Evolutionary conservation across 2,329 filamentous ascomycete genomes (phyloP), one percentile per base, ranked within the genome.

Genomic region (Cercospora sp.): DNA sequence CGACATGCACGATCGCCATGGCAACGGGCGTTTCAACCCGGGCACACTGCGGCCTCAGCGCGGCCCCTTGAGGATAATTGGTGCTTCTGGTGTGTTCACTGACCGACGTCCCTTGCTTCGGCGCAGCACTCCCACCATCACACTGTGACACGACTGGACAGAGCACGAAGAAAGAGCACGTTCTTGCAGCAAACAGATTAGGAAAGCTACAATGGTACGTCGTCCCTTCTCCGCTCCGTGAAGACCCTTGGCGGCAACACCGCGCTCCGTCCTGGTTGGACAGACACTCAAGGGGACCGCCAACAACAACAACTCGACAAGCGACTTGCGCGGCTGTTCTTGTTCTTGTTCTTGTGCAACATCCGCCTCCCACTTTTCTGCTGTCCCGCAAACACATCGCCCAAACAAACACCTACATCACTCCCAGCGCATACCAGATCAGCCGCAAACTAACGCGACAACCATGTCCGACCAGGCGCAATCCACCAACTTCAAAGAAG

Each of bases 401-500:
- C 6, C 28, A 26, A 20, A 63, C 45, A 30, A 28, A 55, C 28
- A 57, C 48, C 18, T n/a, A n/a, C n/a, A n/a, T n/a, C n/a, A n/a
- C n/a, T n/a, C n/a, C n/a, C n/a, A n/a, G n/a, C 48, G 48, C 18
- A 28, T n/a, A 13, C 55, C 55, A 59, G 18, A 59, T 26, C 55
- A 36, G 28, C 55, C 55, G 13, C 18, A 28, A 23, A 67, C 73
- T 70, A 68, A 73, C 68, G 60, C 67, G 55, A 61, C 65, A 31
- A 36, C 40, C 60, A 77, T 77, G 76, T 71, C 71, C 61, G 76
- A 77, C 60, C 87, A 90, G 88, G 86, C 88, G 79, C 88, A 88
- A 70, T 98, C 94, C 85, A 98, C 95, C 84, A 98, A 99, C 90
- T 99, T 98, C 92, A 98, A 98, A 87, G 95, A 99, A 90, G 95